Percentiles rank a stretch among this genome's conserved stretches.
Evolutionary conservation across 1,284 basidiomycete genomes (phyloP).

Genomic region (Porogramme epimiltina): DNA sequence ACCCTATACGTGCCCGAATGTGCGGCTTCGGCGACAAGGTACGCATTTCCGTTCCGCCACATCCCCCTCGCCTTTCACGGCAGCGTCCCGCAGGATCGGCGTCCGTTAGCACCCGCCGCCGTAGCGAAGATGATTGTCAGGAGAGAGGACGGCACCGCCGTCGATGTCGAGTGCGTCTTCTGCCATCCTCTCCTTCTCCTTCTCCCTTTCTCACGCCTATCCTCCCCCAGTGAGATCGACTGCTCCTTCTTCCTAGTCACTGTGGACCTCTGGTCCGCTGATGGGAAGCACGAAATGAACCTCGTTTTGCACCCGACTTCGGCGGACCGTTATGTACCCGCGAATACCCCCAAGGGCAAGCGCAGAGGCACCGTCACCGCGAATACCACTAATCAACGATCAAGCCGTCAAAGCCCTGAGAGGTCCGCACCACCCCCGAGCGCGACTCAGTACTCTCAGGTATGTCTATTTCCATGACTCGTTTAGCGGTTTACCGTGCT

Average conservation of each 20-base stretch:
- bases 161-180: slow-evolving; percentile 74
- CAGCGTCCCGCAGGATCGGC: slow-evolving; percentile 66
- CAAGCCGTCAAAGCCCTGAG: slow-evolving; percentile 27
- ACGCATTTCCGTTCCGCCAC: slow-evolving; percentile 22
- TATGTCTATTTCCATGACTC: slow-evolving; percentile 15
- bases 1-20: slow-evolving; percentile 87
- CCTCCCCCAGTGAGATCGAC: slow-evolving; percentile 69
- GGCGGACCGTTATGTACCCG: slow-evolving; percentile 66
- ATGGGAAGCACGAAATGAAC: slow-evolving; percentile 81
- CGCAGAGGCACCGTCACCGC: slow-evolving; percentile 38
- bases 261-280: slow-evolving; percentile 86
- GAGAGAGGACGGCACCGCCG: slow-evolving; percentile 64
- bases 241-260: slow-evolving; percentile 86
- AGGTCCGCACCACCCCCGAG: slow-evolving; percentile 18
- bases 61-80: slow-evolving; percentile 10
- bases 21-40: slow-evolving; percentile 96
- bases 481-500: slow-evolving; percentile 3
- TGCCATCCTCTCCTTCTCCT: slow-evolving; percentile 9
- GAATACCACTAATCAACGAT: slow-evolving; percentile 23
- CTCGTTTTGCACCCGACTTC: slow-evolving; percentile 85
- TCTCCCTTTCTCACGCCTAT: slow-evolving; percentile 15
- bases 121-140: slow-evolving; percentile 80
- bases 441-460: slow-evolving; percentile 26
- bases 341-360: slow-evolving; percentile 52
- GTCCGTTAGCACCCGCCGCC: slow-evolving; percentile 87